These are phyloP conservation scores for Protea cynaroides DNA, from an alignment of 164 flowering plant species.

Conservation along the genomic window DNA sequence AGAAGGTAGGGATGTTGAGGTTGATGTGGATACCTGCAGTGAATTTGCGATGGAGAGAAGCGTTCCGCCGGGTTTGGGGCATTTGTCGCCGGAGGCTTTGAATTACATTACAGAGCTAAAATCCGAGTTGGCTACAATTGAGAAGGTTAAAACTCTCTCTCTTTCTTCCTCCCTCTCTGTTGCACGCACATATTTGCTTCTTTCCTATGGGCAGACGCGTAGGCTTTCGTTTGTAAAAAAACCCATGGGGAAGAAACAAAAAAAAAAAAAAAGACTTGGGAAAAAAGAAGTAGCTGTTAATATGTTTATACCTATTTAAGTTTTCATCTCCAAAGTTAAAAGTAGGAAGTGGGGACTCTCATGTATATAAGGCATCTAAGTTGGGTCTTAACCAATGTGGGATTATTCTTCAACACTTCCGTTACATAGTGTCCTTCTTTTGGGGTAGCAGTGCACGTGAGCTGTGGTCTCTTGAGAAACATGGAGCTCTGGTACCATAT, in stretches of 20 bases:
- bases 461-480: too few relatives aligned
- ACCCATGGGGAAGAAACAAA: not conserved
- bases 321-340: too few relatives aligned
- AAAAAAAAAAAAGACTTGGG: not conserved
- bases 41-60: constrained; percentile 26
- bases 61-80: constrained; percentile 29
- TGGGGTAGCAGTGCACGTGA: too few relatives aligned
- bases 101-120: constrained; percentile 56
- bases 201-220: constrained; percentile 3
- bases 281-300: too few relatives aligned
- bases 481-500: too few relatives aligned
- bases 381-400: too few relatives aligned
- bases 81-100: constrained; percentile 56
- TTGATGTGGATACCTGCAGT: constrained; percentile 2
- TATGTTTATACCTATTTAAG: too few relatives aligned
- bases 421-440: too few relatives aligned
- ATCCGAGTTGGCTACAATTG: constrained; percentile 39
- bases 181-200: not conserved
- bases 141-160: constrained; percentile 37
- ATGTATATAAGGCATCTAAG: too few relatives aligned
- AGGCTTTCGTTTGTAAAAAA: not conserved
- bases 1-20: constrained; percentile 14
- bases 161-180: not conserved
- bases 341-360: too few relatives aligned
- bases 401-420: too few relatives aligned